Conservation (phyloP, 2,329 filamentous ascomycete species). For the Botrytis squamosa region DNA sequence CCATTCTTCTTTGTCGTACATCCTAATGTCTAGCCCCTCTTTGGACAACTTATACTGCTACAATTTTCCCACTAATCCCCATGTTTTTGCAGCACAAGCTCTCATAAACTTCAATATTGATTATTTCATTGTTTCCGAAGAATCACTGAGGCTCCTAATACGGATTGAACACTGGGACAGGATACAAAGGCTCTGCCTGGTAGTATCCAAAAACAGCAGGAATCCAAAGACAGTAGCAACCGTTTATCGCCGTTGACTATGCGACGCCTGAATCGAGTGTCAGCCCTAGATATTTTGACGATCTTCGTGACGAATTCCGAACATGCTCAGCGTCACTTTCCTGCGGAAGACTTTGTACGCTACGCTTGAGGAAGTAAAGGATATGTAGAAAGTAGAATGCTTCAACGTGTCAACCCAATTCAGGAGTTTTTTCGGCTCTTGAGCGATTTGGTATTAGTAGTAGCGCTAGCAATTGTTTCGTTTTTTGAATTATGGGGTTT, state of each 20-base stretch:
- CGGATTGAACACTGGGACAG: neutral
- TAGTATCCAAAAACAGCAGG: no score
- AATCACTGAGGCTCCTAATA: no score
- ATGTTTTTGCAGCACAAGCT: neutral
- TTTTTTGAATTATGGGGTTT: neutral
- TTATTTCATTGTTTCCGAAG: neutral
- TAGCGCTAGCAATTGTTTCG: no score
- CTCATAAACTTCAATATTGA: slow-evolving; percentile 3
- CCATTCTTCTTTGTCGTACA: neutral
- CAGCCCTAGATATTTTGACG: neutral
- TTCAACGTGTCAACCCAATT: neutral
- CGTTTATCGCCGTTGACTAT: neutral
- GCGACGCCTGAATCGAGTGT: neutral
- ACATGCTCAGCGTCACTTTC: neutral
- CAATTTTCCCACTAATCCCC: neutral
- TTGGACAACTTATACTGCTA: neutral
- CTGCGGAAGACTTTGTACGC: neutral
- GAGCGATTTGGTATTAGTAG: neutral
- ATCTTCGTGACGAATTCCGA: neutral
- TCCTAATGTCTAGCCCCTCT: neutral
- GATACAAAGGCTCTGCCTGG: neutral
- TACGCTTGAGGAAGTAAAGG: neutral
- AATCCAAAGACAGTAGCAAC: no score
- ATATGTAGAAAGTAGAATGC: neutral
- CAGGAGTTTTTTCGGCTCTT: neutral